These are phyloP conservation scores for Alectoria sarmentosa DNA, from an alignment of 495 filamentous ascomycete species.

Conservation along the genomic window DNA sequence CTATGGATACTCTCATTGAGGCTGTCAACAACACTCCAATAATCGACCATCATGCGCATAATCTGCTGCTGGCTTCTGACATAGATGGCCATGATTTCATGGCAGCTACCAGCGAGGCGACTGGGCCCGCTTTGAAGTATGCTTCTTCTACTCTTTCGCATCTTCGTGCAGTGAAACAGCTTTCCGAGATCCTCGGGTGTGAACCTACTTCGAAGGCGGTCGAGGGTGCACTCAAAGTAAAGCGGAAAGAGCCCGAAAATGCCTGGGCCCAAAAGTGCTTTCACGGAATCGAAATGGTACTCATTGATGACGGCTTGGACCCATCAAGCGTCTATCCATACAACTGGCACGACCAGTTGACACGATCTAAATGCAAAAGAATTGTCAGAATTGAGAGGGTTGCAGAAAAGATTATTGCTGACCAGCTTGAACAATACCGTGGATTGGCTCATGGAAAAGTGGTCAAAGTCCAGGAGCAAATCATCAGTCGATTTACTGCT, in stretches of 20 bases:
- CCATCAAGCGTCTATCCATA: conserved; percentile 52
- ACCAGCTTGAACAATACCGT: conserved; percentile 31
- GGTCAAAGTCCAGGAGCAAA: conserved; percentile 28
- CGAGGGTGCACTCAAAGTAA: conserved; percentile 49
- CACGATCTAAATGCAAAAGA: conserved; percentile 54
- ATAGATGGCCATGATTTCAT: conserved; percentile 32
- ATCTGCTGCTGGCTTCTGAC: conserved; percentile 52
- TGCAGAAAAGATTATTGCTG: conserved; percentile 55
- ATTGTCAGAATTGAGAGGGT: conserved; percentile 82
- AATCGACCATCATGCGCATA: conserved; percentile 88
- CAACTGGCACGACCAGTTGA: conserved; percentile 65
- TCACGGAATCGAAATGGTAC: conserved; percentile 63
- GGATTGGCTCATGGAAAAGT: conserved; percentile 15
- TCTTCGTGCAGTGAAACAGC: conserved; percentile 61
- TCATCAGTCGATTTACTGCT: conserved; percentile 41
- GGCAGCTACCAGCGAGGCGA: conserved; percentile 68
- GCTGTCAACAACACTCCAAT: conserved; percentile 60
- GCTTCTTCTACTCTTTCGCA: conserved; percentile 57
- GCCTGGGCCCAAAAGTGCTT: conserved; percentile 59
- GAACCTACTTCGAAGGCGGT: conserved; percentile 56
- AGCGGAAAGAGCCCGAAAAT: conserved; percentile 47
- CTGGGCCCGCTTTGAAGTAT: conserved; percentile 56
- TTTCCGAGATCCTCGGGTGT: conserved; percentile 56
- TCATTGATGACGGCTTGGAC: conserved; percentile 73
- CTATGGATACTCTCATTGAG: conserved; percentile 19